phyloP scores from a whole-genome alignment of 2,329 filamentous ascomycete genomes.

The Scedosporium aurantiacum region DNA sequence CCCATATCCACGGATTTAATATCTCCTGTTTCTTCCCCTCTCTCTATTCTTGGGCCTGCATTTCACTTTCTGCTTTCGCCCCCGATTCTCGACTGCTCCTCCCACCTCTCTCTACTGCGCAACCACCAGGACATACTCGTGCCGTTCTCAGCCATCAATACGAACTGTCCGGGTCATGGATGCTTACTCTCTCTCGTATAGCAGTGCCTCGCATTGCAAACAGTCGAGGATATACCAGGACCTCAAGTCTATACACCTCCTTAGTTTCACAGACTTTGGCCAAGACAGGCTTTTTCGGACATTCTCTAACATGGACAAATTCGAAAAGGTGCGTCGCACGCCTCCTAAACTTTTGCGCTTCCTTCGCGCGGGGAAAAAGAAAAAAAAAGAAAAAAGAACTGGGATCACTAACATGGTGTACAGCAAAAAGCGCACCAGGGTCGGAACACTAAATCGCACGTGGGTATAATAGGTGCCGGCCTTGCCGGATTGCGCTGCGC shows the following conservation, averaged over 20 bases:
- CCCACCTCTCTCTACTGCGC: neutral
- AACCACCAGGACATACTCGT: neutral
- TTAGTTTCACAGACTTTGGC: conserved; percentile 22
- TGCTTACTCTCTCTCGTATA: conserved; percentile 39
- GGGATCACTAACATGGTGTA: neutral
- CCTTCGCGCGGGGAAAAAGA: too few relatives aligned
- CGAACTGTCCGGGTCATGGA: conserved; percentile 26
- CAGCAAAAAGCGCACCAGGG: neutral
- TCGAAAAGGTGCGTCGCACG: conserved; percentile 23
- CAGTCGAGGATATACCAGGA: conserved; percentile 40
- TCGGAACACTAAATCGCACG: conserved; percentile 21
- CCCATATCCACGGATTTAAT: neutral
- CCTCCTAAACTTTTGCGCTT: conserved; percentile 4
- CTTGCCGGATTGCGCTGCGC: conserved; percentile 61
- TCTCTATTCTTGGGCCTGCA: too few relatives aligned
- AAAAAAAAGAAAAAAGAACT: neutral
- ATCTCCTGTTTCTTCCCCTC: neutral
- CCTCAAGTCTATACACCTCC: conserved; percentile 29
- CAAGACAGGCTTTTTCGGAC: conserved; percentile 19
- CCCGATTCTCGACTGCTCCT: neutral
- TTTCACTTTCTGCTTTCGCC: neutral
- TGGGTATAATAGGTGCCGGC: conserved; percentile 61
- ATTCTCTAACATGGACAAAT: conserved; percentile 19
- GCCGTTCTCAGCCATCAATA: neutral
- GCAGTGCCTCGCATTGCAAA: conserved; percentile 29